Percentiles rank a stretch among this genome's conserved stretches.
These are phyloP conservation scores for Colletotrichum melonis DNA, from an alignment of 2,329 filamentous ascomycete species.

Conservation along the genomic window DNA sequence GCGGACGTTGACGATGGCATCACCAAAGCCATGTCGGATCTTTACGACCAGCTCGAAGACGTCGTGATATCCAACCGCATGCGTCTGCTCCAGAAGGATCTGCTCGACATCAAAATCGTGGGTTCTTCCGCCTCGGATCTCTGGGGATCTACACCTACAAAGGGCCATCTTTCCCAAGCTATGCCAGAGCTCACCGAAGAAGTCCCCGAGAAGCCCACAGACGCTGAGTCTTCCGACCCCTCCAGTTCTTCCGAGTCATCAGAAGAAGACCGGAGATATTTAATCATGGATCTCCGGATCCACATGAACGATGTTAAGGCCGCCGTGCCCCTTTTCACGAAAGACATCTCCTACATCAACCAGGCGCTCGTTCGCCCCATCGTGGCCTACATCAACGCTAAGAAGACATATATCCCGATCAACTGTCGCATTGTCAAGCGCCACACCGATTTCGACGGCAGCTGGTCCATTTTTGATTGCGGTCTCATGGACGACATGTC, in stretches of 20 bases:
- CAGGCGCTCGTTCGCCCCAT: slow-evolving; percentile 95
- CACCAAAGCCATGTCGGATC: slow-evolving; percentile 94
- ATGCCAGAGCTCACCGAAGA: background rate
- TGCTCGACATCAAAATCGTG: slow-evolving; percentile 35
- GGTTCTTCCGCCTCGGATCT: slow-evolving; percentile 35
- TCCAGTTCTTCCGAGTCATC: background rate
- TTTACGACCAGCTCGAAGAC: slow-evolving; percentile 95
- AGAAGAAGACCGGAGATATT: slow-evolving; percentile 77
- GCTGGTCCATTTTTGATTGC: slow-evolving; percentile 94
- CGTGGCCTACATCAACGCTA: slow-evolving; percentile 97
- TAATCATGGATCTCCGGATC: slow-evolving; percentile 95
- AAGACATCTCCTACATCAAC: slow-evolving; percentile 93
- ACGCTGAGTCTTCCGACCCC: background rate
- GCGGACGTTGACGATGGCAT: slow-evolving; percentile 89
- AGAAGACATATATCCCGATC: slow-evolving; percentile 94
- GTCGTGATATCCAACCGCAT: slow-evolving; percentile 85
- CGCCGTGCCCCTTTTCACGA: slow-evolving; percentile 91
- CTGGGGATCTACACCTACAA: slow-evolving; percentile 42
- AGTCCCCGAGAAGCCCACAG: background rate
- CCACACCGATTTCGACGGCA: slow-evolving; percentile 89
- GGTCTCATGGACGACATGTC: slow-evolving; percentile 94
- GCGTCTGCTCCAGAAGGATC: slow-evolving; percentile 65
- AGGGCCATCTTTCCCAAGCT: slow-evolving; percentile 47
- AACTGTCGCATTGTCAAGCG: slow-evolving; percentile 94
- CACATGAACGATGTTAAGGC: slow-evolving; percentile 96